Base-by-base conservation (phyloP, 768 basidiomycete species). In the Rhodotorula toruloides region DNA sequence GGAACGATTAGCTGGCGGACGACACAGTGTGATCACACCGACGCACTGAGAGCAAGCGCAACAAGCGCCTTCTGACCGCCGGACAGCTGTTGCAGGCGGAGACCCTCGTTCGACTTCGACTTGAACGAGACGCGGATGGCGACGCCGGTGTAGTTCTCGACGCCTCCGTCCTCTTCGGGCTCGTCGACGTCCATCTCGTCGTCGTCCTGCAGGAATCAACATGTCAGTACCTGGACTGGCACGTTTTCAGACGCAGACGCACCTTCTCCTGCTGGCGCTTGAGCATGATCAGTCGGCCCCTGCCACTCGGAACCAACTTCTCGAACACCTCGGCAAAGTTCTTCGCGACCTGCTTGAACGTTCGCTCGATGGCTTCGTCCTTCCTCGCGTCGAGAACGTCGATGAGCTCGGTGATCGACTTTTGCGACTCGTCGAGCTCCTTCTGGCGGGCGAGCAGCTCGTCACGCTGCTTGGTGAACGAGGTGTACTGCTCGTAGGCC, bases 121-220 rank as follows among this genome's bases (percentile, higher is more conserved):
- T 99, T 98, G 83, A 99, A 99, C 2, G 94, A 98, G 12, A 98
- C 93, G 81, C 94, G 91, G 77, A 98, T 99, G 0, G 93, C 88
- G 16, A 99, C 88, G 14, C 96, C 96, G 0, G 91, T 96, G 75
- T 99, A 98, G 75, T 90, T 94, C 74, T 97, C 93, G 53, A 97
- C 66, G 31, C 56, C 59, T 8, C 57, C 68, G 6, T 72, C 68
- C 29, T 71, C 65, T 10, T 71, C 72, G 13, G 69, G 71, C 42
- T 73, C 75, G 52, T 73, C 72, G n/a, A 72, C 74, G 40, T 77
- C 77, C 60, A 69, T 71, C 29, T 67, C 66, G 36, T 74, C 72
- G 37, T 78, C 76, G 48, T 74, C 72, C 75, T 77, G 53, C 22
- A 27, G 16, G 42, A 22, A 36, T 19, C 19, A 21, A 19, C 40